Conservation (phyloP, 768 basidiomycete genomes). For the Gymnopilus dilepis region DNA sequence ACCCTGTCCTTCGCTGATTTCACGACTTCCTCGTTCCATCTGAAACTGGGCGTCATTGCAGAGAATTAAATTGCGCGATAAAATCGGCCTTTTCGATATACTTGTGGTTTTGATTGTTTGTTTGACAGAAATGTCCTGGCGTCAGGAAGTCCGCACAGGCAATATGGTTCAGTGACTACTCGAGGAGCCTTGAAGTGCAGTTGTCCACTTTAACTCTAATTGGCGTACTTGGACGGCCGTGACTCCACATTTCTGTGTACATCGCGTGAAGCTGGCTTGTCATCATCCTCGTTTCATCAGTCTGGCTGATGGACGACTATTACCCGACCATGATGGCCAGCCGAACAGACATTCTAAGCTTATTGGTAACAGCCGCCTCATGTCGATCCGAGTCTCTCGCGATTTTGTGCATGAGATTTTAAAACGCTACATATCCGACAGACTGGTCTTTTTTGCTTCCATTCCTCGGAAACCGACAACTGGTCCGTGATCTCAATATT, state of each 20-base stretch:
- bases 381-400: conserved; percentile 30
- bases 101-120: neutral
- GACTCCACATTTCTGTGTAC: too few species aligned
- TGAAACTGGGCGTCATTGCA: neutral
- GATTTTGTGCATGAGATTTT: conserved; percentile 21
- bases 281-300: neutral
- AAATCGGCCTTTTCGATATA: neutral
- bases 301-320: neutral
- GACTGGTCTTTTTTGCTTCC: conserved; percentile 7
- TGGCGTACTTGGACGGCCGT: too few species aligned
- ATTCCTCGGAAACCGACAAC: neutral
- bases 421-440: conserved; percentile 7
- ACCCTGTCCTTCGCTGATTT: neutral
- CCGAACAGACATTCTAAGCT: conserved; percentile 19
- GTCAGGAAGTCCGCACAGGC: too few species aligned
- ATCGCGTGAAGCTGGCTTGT: neutral
- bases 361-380: conserved; percentile 27
- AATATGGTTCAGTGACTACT: too few species aligned
- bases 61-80: neutral
- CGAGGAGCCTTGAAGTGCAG: too few species aligned
- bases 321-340: conserved; percentile 12
- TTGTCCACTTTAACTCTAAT: too few species aligned
- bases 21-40: neutral
- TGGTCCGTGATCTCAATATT: neutral
- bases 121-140: too few species aligned